Conservation (phyloP, 768 basidiomycete genomes). For the Mrakia blollopis region DNA sequence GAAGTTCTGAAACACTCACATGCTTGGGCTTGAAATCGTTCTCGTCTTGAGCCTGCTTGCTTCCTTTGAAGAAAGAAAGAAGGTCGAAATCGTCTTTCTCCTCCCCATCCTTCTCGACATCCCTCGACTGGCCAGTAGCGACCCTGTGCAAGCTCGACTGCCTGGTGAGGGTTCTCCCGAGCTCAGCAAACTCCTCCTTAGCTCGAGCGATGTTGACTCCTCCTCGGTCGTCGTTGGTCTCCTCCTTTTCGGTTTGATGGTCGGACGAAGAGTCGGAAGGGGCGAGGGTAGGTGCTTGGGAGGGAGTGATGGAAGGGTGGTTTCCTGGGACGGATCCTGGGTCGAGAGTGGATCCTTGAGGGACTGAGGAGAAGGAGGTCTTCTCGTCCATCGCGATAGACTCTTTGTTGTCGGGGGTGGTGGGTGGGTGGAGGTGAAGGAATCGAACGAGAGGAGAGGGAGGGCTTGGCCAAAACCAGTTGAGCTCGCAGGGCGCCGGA, state of each 20-base stretch:
- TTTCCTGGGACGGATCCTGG: no score
- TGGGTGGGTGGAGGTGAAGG: no score
- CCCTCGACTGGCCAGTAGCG: slow-evolving; percentile 32
- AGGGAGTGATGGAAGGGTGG: not conserved
- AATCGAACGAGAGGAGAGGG: no score
- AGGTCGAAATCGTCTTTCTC: slow-evolving; percentile 45
- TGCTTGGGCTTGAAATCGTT: slow-evolving; percentile 47
- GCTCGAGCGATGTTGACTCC: slow-evolving; percentile 32
- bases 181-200: slow-evolving; percentile 35
- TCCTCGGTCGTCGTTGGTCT: no score
- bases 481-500: no score
- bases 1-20: not conserved
- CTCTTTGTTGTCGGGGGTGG: no score
- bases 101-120: slow-evolving; percentile 39
- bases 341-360: no score
- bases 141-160: slow-evolving; percentile 29
- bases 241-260: not conserved
- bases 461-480: no score
- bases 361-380: no score
- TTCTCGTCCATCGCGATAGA: no score
- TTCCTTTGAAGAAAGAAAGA: slow-evolving; percentile 39
- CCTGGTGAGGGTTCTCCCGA: slow-evolving; percentile 32
- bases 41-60: slow-evolving; percentile 35
- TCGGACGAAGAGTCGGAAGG: not conserved
- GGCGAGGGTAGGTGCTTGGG: not conserved